Evolutionary conservation across 2,329 filamentous ascomycete genomes (phyloP), one percentile per base, ranked within the genome.

Genomic region (Trichoderma sp.): DNA sequence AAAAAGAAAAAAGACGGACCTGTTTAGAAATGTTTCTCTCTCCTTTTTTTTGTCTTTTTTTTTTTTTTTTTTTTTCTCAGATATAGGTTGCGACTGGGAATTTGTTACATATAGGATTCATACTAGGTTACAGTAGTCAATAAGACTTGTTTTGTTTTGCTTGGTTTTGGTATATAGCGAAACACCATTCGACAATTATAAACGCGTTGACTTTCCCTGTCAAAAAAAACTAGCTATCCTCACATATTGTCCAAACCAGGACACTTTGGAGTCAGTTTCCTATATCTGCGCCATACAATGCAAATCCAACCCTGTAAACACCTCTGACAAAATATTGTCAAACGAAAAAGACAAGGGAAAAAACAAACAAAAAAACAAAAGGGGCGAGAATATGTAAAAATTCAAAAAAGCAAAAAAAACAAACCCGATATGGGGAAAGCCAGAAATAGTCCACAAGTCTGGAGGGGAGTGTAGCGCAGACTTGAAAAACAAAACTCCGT

Each of bases 401-500:
- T 19, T 27, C n/a, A 22, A 54, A 39, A n/a, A 53, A 35, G 19
- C 17, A 25, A 35, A 13, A 22, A 22, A 1, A 19, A 25, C 12
- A 35, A 39, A 45, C 32, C 10, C 19, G 27, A 19, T 12, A 39
- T 1, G 17, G 29, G 52, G 15, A 56, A 56, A 54, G 42, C n/a
- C 42, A 48, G 19, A 54, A 52, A 63, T 9, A 63, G n/a, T 25
- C 45, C 32, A 63, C 12, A 64, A 58, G 63, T n/a, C 50, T 64
- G 52, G 12, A 25, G 25, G 25, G 35, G 25, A 34, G 13, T n/a
- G n/a, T 27, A 64, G 35, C 35, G 22, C 39, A 67, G 45, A 53
- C 42, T 42, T 50, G 15, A 22, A 42, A 45, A 48, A 61, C n/a
- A 22, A 67, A 80, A 80, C 78, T 78, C 78, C 78, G 73, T 79